Evolutionary conservation across 768 basidiomycete species (phyloP), one percentile per base, ranked within the genome.

Genomic region (Cystobasidiopsis lactophilus): DNA sequence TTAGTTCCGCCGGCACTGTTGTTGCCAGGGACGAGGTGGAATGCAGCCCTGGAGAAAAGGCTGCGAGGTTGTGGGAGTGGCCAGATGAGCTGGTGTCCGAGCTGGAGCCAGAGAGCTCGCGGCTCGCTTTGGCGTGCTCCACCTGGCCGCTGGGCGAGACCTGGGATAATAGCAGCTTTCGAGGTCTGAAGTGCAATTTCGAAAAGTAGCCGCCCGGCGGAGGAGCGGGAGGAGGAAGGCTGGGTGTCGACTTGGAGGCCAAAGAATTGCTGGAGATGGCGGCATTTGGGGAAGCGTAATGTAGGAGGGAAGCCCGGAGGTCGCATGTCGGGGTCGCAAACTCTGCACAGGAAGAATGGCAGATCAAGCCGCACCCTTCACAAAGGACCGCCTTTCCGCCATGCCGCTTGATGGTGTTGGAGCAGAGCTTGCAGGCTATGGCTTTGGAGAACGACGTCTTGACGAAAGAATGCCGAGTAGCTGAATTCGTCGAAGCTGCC

Each of bases 401-500:
- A 73, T 79, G 59, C 67, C 81, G 85, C 73, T 85, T 88, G 60
- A 85, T 80, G 55, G 72, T 74, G 38, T 72, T 68, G 53, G 77
- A 72, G 65, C 89, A 93, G 16, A 93, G 79, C 37, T 84, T 75
- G 67, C 89, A 95, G 2, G 74, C 68, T 71, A 93, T 79, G 26
- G 84, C 89, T 71, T 88, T 88, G 62, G 79, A 78, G 66, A 95
- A 93, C 9, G 81, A 81, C 3, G 85, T 89, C 70, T 84, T 88
- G 29, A 91, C 81, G 65, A 91, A 88, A 13, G 75, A 73, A 62
- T 93, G 89, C 35, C 79, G 74, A 44, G 39, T n/a, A 49, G 2
- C 27, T 23, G 5, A n/a, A n/a, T n/a, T n/a, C n/a, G n/a, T n/a
- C n/a, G n/a, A n/a, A n/a, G n/a, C n/a, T n/a, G n/a, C n/a, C n/a